A percentile compares a stretch with the other conserved stretches of the same genome.
Evolutionary conservation across 768 basidiomycete species (phyloP).

Genomic region (Leccinum olivaceopallidum): DNA sequence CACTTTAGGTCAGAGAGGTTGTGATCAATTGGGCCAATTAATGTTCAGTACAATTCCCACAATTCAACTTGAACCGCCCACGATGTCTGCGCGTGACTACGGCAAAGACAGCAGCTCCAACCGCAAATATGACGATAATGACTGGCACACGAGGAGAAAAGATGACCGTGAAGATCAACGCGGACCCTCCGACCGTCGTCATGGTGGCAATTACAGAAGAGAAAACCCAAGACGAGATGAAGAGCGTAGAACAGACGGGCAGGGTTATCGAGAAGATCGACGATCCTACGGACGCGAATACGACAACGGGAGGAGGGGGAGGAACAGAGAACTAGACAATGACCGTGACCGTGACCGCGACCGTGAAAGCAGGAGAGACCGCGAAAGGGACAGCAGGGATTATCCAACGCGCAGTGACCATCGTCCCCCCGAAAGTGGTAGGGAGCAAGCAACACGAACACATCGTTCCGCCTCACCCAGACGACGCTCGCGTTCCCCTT

Average conservation of each 20-base stretch:
- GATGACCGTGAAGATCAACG: conserved; percentile 8
- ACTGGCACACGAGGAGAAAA: conserved; percentile 10
- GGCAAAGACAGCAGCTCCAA: conserved; percentile 11
- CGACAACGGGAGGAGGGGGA: conserved; percentile 20
- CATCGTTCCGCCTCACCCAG: conserved; percentile 62
- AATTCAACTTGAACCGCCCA: neutral
- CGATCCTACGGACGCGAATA: conserved; percentile 22
- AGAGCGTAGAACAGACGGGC: conserved; percentile 21
- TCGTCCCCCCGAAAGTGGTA: conserved; percentile 25
- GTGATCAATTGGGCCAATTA: too few relatives aligned
- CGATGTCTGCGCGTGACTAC: conserved; percentile 22
- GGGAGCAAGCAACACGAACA: conserved; percentile 33
- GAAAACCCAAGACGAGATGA: conserved; percentile 23
- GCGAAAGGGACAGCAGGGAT: conserved; percentile 43
- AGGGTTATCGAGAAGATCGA: conserved; percentile 18
- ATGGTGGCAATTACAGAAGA: conserved; percentile 12
- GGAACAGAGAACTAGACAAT: conserved; percentile 10
- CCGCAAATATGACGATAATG: conserved; percentile 16
- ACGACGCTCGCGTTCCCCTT: conserved; percentile 40
- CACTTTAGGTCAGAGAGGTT: neutral
- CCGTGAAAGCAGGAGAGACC: conserved; percentile 15
- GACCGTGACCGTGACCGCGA: conserved; percentile 13
- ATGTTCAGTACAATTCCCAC: conserved; percentile 19
- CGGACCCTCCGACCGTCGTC: conserved; percentile 18
- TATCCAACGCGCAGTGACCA: conserved; percentile 33